Conservation (phyloP, 805 yeast species). For the Yarrowia sp. region DNA sequence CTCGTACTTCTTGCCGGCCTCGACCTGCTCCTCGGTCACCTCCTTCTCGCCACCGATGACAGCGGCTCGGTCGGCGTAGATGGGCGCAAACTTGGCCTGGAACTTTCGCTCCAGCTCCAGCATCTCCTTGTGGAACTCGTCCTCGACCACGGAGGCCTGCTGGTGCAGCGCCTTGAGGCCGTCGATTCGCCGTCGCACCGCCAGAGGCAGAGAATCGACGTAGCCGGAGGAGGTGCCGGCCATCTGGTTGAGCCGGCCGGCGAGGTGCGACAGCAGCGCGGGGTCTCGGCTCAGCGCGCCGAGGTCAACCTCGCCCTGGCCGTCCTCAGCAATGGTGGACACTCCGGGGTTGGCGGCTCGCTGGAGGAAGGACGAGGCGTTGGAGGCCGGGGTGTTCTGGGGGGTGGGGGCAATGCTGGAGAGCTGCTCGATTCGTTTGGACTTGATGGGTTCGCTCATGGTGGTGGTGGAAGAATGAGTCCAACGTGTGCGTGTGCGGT, state of each 20-base stretch:
- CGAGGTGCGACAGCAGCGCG: conserved; percentile 78
- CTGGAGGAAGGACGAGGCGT: conserved; percentile 68
- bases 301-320: conserved; percentile 35
- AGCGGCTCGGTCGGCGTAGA: conserved; percentile 68
- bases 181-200: conserved; percentile 70
- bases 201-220: conserved; percentile 68
- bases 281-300: conserved; percentile 70
- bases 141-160: conserved; percentile 77
- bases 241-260: conserved; percentile 79
- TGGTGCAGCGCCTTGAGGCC: conserved; percentile 82
- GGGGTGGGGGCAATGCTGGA: conserved; percentile 92
- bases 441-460: conserved; percentile 88
- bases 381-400: conserved; percentile 94
- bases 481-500: background rate
- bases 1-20: conserved; percentile 64
- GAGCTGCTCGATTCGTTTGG: conserved; percentile 63
- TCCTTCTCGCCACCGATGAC: conserved; percentile 70
- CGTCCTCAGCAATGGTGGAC: conserved; percentile 76
- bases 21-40: conserved; percentile 77
- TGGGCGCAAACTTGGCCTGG: conserved; percentile 67
- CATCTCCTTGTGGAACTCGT: conserved; percentile 86
- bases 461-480: background rate
- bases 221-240: conserved; percentile 89
- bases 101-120: conserved; percentile 81
- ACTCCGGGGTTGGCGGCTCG: conserved; percentile 45